phyloP scores from a whole-genome alignment of 371 early-diverging fungal species.

The Mucor sp. region DNA sequence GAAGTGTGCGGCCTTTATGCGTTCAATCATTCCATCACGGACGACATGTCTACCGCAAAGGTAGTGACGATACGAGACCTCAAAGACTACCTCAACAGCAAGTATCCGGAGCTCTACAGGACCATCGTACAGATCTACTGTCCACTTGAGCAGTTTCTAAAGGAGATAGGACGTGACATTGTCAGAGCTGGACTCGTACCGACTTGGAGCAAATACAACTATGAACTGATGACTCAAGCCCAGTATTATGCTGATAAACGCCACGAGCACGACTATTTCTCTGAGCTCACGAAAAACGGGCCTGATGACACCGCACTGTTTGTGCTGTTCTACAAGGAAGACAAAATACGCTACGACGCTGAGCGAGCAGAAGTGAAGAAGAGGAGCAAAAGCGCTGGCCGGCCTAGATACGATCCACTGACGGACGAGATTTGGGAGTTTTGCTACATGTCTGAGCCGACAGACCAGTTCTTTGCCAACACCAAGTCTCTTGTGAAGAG shows the following conservation, averaged over 20 bases:
- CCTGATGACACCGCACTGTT: background rate
- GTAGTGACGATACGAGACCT: background rate
- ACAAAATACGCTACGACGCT: slow-evolving; percentile 6
- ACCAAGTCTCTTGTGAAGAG: slow-evolving; percentile 11
- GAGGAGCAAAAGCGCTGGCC: background rate
- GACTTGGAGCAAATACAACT: slow-evolving; percentile 10
- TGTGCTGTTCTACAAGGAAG: slow-evolving; percentile 11
- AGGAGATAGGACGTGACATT: slow-evolving; percentile 8
- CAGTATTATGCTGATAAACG: slow-evolving; percentile 14
- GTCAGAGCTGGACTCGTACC: background rate
- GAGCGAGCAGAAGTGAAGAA: background rate
- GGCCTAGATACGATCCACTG: background rate
- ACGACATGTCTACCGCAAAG: background rate
- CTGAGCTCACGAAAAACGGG: background rate
- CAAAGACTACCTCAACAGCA: background rate
- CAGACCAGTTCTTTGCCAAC: background rate
- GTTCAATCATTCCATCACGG: slow-evolving; percentile 3
- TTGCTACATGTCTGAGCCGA: background rate
- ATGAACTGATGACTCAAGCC: slow-evolving; percentile 1
- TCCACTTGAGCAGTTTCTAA: slow-evolving; percentile 8
- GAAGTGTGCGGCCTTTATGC: slow-evolving; percentile 9
- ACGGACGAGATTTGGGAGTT: slow-evolving; percentile 5
- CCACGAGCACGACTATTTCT: slow-evolving; percentile 10
- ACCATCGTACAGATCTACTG: background rate
- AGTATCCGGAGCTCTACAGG: background rate